Conservation (phyloP, 2,329 filamentous ascomycete species). For the Cercospora berteroae region DNA sequence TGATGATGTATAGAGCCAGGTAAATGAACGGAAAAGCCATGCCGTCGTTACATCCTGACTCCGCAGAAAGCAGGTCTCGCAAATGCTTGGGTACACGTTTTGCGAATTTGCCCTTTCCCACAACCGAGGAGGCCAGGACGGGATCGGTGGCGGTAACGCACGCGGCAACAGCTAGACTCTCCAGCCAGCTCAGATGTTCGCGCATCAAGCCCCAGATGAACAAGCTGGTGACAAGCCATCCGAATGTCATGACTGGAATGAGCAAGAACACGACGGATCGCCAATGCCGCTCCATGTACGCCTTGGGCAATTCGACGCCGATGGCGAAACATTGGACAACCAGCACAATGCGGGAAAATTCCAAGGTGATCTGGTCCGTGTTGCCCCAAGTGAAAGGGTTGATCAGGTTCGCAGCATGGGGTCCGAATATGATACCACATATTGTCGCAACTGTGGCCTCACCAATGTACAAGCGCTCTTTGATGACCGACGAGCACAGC, state of each 20-base stretch:
- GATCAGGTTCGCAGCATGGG: conserved; percentile 78
- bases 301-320: conserved; percentile 83
- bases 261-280: conserved; percentile 83
- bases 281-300: conserved; percentile 99
- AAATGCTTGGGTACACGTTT: conserved; percentile 97
- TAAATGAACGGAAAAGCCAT: conserved; percentile 99
- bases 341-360: conserved; percentile 84
- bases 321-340: conserved; percentile 92
- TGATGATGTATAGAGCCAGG: conserved; percentile 82
- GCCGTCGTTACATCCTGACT: conserved; percentile 98
- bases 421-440: conserved; percentile 85
- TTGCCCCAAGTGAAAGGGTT: conserved; percentile 75
- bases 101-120: conserved; percentile 98
- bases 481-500: conserved; percentile 96
- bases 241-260: conserved; percentile 94
- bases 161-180: conserved; percentile 80
- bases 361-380: conserved; percentile 80
- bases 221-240: conserved; percentile 88
- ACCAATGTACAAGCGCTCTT: conserved; percentile 97
- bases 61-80: conserved; percentile 88
- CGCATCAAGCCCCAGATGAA: conserved; percentile 90
- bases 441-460: conserved; percentile 93
- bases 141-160: conserved; percentile 98
- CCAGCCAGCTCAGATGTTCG: conserved; percentile 76
- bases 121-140: conserved; percentile 93